Evolutionary conservation across 371 early-diverging fungal species (phyloP), one percentile per base, ranked within the genome.

Genomic region (Furculomyces boomerangus): DNA sequence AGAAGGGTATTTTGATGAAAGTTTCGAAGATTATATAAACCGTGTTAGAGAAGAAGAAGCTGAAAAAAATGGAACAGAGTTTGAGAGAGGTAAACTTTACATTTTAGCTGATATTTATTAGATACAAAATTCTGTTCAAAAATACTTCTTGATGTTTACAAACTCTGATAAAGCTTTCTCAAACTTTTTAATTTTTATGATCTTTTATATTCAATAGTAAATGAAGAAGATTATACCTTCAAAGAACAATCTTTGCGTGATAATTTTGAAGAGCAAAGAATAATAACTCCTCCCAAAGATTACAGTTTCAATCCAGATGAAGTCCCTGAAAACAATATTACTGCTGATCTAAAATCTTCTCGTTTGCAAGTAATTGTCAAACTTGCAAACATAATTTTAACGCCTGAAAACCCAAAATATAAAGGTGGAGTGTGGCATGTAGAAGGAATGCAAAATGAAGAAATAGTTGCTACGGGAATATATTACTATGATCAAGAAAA

Each of bases 371-470:
- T 50, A 5, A 50, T 57, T 30, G 57, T 50, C 30, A 57, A 57
- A 48, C 25, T 57, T n/a, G 50, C 50, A 5, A 57, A 57, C 37
- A 57, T 57, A n/a, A 5, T 20, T 7, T 20, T 50, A 44, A 57
- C 57, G 1, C 50, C 57, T 3, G 57, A 72, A 39, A 71, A 71
- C 22, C 75, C 80, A 0, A 53, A n/a, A 1, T 77, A 74, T 57
- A 26, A 27, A 18, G 82, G 80, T 7, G 76, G 77, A 1, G 49
- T 46, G 35, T 83, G 83, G 82, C 79, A 81, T 41, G 59, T 79
- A 1, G 81, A 81, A 49, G 83, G 77, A 16, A 77, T 74, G 71
- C 60, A 62, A 18, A 69, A 75, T 63, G 83, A 83, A 55, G 57
- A 64, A 32, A 80, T 83, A 44, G 64, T 74, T 0, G 76, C 79